Evolutionary conservation across 345 rosid species (phyloP), one percentile per base, ranked within the genome.

Genomic region (Euclidium syriacum): DNA sequence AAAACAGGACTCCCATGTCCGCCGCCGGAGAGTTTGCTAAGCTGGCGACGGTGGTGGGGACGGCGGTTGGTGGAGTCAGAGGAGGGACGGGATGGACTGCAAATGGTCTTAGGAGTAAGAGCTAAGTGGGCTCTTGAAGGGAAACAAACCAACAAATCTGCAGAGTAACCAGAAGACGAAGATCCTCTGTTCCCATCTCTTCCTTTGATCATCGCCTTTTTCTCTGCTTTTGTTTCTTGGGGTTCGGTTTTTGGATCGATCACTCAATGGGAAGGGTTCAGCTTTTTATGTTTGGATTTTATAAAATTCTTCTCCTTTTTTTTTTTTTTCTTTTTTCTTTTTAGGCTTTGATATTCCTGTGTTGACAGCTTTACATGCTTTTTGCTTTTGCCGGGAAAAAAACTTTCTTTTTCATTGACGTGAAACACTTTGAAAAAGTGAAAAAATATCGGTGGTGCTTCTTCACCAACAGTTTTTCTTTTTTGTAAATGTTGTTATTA

Each of bases 71-170:
- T 73, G 69, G 85, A 47, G 41, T 82, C 85, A 0, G 79, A 46
- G 0, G 79, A 46, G 9, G 42, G 68, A 54, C 74, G 69, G 4
- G 86, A 85, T 2, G 98, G 98, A 59, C 91, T 86, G 30, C 83
- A 85, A 43, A 92, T 73, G 58, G 86, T 72, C 67, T 92, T 89
- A 12, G 89, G 91, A 74, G 79, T 78, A 27, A 92, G 64, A 26
- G 83, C 59, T 48, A 92, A 70, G 73, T 78, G 94, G 47, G 90
- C 79, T 75, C 96, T 75, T 27, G 96, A 75, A 35, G 98, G 98
- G 74, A 92, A 92, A 70, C 98, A 92, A 26, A 85, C 95, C 30
- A 92, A 65, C 50, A 92, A 78, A 77, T 92, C 96, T 20, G 95
- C 78, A 25, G 95, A 68, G 17, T 84, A 84, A 68, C 85, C 80